Conservation (phyloP, 169 alveolate species). For the Ichthyophthirius multifiliis region DNA sequence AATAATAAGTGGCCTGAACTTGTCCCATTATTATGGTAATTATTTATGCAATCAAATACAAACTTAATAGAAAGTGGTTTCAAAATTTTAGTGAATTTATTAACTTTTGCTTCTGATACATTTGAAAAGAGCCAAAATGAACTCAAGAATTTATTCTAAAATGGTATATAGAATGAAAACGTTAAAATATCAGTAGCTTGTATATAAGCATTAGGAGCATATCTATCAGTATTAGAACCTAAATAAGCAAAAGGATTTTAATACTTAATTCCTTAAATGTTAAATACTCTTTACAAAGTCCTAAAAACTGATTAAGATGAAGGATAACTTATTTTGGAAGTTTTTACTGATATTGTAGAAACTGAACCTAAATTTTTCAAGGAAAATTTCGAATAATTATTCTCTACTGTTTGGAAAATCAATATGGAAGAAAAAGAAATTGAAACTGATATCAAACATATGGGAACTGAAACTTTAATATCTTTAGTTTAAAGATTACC, state of each 20-base stretch:
- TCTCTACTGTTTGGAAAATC: constrained; percentile 61
- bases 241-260: constrained; percentile 45
- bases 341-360: constrained; percentile 76
- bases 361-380: constrained; percentile 80
- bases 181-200: constrained; percentile 36
- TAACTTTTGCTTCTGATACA: constrained; percentile 40
- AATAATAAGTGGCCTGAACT: constrained; percentile 46
- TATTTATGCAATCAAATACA: constrained; percentile 30
- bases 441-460: constrained; percentile 31
- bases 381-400: constrained; percentile 51
- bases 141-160: constrained; percentile 34
- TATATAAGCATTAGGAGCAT: constrained; percentile 59
- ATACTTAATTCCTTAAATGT: constrained; percentile 48
- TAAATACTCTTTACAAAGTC: constrained; percentile 56
- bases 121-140: constrained; percentile 44
- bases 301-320: constrained; percentile 48
- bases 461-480: constrained; percentile 66
- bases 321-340: constrained; percentile 67
- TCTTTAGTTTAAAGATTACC: constrained; percentile 75
- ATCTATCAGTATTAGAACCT: constrained; percentile 49
- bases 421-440: constrained; percentile 12
- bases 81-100: constrained; percentile 32
- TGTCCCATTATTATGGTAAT: constrained; percentile 41
- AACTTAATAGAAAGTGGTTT: constrained; percentile 39
- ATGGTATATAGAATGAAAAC: constrained; percentile 30